These are phyloP conservation scores for Lasiosphaeria ovina DNA, from an alignment of 495 filamentous ascomycete genomes.

Conservation along the genomic window DNA sequence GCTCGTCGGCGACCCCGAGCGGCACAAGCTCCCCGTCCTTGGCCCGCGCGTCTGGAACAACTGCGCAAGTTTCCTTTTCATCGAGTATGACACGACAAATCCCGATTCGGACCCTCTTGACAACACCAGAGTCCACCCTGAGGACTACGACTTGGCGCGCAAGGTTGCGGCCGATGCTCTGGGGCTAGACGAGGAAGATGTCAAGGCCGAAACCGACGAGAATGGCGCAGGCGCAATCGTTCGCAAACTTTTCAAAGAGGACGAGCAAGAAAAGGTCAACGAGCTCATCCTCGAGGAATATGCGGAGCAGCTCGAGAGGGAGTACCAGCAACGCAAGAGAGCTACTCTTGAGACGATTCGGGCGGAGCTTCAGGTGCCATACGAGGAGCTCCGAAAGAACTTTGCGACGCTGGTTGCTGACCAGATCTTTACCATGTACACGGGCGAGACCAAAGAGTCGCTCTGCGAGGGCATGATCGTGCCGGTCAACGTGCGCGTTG, in stretches of 20 bases:
- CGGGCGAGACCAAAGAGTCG: constrained; percentile 84
- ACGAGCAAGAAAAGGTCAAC: constrained; percentile 90
- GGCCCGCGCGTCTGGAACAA: constrained; percentile 92
- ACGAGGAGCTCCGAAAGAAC: constrained; percentile 85
- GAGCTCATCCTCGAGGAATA: constrained; percentile 96
- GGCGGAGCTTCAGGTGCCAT: constrained; percentile 86
- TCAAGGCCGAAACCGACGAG: constrained; percentile 88
- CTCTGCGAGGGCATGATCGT: constrained; percentile 86
- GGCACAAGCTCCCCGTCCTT: constrained; percentile 72
- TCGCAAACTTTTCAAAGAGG: constrained; percentile 85
- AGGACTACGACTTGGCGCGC: constrained; percentile 94
- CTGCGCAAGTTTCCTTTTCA: constrained; percentile 88
- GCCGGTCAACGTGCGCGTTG: constrained; percentile 80
- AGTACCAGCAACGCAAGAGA: constrained; percentile 90
- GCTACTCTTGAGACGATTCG: constrained; percentile 96
- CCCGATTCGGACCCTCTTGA: constrained; percentile 85
- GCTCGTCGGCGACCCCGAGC: constrained; percentile 80
- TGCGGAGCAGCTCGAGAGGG: constrained; percentile 88
- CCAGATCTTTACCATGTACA: constrained; percentile 95
- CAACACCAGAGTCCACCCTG: constrained; percentile 93
- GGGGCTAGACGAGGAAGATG: constrained; percentile 94
- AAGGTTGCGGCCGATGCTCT: constrained; percentile 98
- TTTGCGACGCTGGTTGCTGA: constrained; percentile 70
- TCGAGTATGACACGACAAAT: constrained; percentile 78
- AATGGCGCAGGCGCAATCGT: constrained; percentile 86